Evolutionary conservation across 768 basidiomycete genomes (phyloP), one percentile per base, ranked within the genome.

Genomic region (Leccinellum rugosiceps): DNA sequence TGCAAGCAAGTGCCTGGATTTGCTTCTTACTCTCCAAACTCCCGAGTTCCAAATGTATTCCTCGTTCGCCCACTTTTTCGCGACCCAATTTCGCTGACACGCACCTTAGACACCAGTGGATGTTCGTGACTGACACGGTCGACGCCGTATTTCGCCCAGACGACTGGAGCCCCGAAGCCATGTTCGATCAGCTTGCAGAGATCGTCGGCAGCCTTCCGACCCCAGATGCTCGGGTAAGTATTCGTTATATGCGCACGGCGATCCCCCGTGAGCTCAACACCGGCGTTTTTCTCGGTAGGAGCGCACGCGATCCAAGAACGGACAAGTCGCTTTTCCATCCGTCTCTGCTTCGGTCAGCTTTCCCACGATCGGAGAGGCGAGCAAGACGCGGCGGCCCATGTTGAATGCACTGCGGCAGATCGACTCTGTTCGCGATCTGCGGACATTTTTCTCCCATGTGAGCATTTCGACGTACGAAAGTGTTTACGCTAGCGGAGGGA

Each of bases 101-200:
- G 5, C 38, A 44, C 19, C 19, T 19, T 62, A 92, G 89, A 69
- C 91, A 98, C 71, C 94, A 99, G 77, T 99, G 97, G 96, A 91
- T 97, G 66, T 99, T 98, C 71, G 85, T 98, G 44, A 97, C 94
- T 3, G 96, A 99, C 71, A 98, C 96, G 0, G 92, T 95, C 6
- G 97, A 98, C 65, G 94, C 96, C 0, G 82, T 94, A 32, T 94
- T 93, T 73, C 87, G 85, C 17, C 90, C 94, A 0, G 87, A 94
- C 56, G 78, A 86, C 46, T 93, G 88, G 83, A 77, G 78, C 56
- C 91, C 95, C 0, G 88, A 90, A 62, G 89, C 94, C 3, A 85
- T 97, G 78, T 82, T 98, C 73, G 97, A 99, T 68, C 88, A 88
- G 55, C 78, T 98, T 0, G 86, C 92, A 44, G 94, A 95, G 60